Evolutionary conservation across 2,329 filamentous ascomycete genomes (phyloP), one percentile per base, ranked within the genome.

Genomic region (Colletotrichum tanaceti): DNA sequence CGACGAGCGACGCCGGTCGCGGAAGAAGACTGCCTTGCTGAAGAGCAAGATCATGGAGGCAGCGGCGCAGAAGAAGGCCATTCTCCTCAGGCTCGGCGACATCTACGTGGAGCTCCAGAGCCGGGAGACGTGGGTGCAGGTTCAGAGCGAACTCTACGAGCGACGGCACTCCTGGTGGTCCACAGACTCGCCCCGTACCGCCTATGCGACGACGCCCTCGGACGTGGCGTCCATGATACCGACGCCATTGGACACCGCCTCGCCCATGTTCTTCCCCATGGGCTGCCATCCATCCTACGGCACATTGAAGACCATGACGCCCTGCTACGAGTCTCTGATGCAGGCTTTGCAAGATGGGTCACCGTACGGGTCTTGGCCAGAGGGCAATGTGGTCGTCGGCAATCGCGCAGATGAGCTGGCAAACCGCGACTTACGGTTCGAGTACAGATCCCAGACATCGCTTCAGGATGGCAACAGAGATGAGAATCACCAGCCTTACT

Each of bases 51-150:
- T 88, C 39, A 73, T 76, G n/a, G 78, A 83, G 50, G 81, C 79
- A 0, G 80, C 81, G 3, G 77, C 80, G 60, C 83, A 87, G 72
- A 82, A 88, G 72, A 80, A 77, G 61, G 71, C 77, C 18, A 80
- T 87, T 7, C 74, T 84, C 46, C 65, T 77, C 18, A 78, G 85
- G 3, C 76, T 89, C n/a, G 77, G 80, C 14, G 85, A 88, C 65
- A 71, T 89, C 16, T 78, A 81, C 41, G 75, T 83, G 18, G 85
- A 88, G 74, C 80, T 85, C 16, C 80, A 82, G 71, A 82, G 79
- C 46, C 79, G 80, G 3, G 80, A 83, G 59, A 75, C 80, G 2
- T 80, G 79, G 79, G 72, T 72, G 38, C 75, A 78, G 44, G 74
- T 79, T 2, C 75, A 75, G 49, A 72, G 75, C 18, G 74, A 76